Percentiles rank a stretch among this genome's conserved stretches.
Evolutionary conservation across 139 green algal genomes (phyloP).

Genomic region (Coelastrella sp.): DNA sequence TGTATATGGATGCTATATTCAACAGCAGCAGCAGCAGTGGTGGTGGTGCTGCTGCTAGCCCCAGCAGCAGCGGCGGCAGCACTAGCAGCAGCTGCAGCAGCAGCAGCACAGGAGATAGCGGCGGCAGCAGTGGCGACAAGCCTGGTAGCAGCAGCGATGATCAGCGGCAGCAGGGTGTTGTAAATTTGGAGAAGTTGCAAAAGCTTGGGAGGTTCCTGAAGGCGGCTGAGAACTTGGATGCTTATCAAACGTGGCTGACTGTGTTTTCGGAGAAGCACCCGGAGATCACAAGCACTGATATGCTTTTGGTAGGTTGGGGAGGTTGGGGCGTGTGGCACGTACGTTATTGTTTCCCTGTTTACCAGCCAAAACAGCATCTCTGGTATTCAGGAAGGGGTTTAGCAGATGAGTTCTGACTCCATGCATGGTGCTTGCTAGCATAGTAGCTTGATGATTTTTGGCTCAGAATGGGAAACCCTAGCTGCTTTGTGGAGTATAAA

Average conservation of each 20-base stretch:
- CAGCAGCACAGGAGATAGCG: neutral
- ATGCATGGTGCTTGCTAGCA: too few species aligned
- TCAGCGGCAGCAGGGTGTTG: conserved; percentile 16
- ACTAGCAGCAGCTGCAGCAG: neutral
- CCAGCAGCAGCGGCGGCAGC: neutral
- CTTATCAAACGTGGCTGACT: conserved; percentile 3
- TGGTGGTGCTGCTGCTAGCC: neutral
- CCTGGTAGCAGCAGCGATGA: neutral
- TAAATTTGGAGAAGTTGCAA: conserved; percentile 3
- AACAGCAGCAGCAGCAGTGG: neutral
- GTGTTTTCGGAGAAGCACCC: conserved; percentile 10
- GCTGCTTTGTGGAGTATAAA: too few species aligned
- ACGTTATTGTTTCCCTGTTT: too few species aligned
- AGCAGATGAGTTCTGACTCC: too few species aligned
- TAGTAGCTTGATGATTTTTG: too few species aligned
- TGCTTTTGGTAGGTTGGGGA: conserved; percentile 9
- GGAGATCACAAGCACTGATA: neutral
- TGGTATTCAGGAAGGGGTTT: too few species aligned
- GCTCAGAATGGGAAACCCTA: too few species aligned
- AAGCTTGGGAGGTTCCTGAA: conserved; percentile 21
- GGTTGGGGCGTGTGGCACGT: neutral
- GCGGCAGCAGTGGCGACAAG: conserved; percentile 33
- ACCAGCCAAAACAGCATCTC: too few species aligned
- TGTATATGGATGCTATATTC: conserved; percentile 38
- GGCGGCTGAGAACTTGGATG: conserved; percentile 26